Evolutionary conservation across 2,329 filamentous ascomycete genomes (phyloP).

Genomic region (Aspergillus transmontanensis): DNA sequence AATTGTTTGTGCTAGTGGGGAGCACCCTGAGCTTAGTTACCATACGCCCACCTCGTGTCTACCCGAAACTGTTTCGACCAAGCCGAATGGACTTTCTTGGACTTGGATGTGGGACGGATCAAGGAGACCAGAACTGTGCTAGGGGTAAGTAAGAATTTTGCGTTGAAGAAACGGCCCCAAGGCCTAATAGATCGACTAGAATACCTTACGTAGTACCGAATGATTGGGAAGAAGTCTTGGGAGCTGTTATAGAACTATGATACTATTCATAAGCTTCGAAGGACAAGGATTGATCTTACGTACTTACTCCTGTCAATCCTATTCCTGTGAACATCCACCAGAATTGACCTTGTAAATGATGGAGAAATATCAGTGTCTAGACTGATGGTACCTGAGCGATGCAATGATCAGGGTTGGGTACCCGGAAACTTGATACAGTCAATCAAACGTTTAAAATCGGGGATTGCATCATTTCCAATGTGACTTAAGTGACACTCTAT

Average conservation of each 20-base stretch:
- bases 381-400: not conserved
- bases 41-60: slow-evolving; percentile 21
- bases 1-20: slow-evolving; percentile 10
- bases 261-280: not conserved
- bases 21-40: slow-evolving; percentile 29
- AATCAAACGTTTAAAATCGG: slow-evolving; percentile 2
- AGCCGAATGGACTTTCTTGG: not conserved
- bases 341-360: not conserved
- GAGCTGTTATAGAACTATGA: not conserved
- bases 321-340: not conserved
- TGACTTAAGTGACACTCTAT: not conserved
- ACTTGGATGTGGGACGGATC: not conserved
- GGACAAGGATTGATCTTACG: not conserved
- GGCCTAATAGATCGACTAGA: not conserved
- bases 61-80: slow-evolving; percentile 21
- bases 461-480: not conserved
- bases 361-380: not conserved
- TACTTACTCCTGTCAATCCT: not conserved
- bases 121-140: not conserved
- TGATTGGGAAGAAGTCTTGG: not conserved
- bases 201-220: not conserved
- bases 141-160: not conserved
- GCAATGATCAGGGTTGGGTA: not conserved
- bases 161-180: not conserved
- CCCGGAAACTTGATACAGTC: not conserved